Base-by-base conservation (phyloP, 176 grass and related monocot genomes). In the Leersia perrieri region DNA sequence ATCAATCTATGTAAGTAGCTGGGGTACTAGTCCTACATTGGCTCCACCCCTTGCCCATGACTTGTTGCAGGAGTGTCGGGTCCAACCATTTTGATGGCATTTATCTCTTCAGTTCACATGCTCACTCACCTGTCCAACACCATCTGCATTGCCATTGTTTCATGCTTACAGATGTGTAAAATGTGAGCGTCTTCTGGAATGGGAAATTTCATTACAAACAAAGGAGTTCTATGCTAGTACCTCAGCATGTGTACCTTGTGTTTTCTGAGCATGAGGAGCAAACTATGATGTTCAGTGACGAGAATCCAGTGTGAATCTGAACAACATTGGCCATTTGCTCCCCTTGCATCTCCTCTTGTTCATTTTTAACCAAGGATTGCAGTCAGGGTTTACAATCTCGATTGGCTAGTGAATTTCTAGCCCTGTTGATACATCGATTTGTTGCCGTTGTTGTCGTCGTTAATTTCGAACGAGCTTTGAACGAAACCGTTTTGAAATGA, bases 61-160 rank as follows among this genome's bases (percentile, higher is more conserved):
- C 33, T 80, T 58, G 45, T 28, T 89, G 87, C 49, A 41, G 51
- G 75, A 73, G 39, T n/a, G 66, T 36, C 68, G 87, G 72, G 55
- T 58, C 77, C 77, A 85, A 8, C 40, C 25, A 9, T 74, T 64
- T 34, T 20, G n/a, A 18, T 80, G 60, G 32, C 69, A 75, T 74
- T 74, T 74, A n/a, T 80, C 66, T 49, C 45, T 40, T 31, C 64
- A 29, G 53, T 16, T 70, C 40, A 57, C 82, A 45, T 81, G 87
- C 26, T 60, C 61, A 64, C 26, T 60, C 61, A 64, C 57, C 36
- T 72, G 42, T 27, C 57, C 30, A 51, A 14, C 47, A 29, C 11
- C 64, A 39, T 22, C 18, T 22, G 30, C 63, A 14, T 27, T 78
- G 61, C 30, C n/a, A 3, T 28, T 82, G 68, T 73, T 63, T 11